These are phyloP conservation scores for Tuctoria greenei DNA, from an alignment of 176 grass and related monocot genomes.

Conservation along the genomic window DNA sequence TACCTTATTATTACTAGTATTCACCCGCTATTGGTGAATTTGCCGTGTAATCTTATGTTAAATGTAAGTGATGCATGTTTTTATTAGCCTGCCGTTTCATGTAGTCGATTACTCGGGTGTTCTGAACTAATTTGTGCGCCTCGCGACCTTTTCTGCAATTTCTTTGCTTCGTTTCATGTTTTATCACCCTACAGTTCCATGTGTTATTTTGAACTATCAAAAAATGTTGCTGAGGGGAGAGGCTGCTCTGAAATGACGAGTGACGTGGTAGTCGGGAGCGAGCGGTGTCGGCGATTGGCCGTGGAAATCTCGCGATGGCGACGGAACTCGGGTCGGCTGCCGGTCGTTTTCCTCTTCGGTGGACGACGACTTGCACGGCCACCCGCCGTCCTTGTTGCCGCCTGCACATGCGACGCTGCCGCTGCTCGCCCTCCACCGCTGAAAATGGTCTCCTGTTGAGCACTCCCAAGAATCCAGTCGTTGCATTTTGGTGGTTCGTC, in stretches of 20 bases:
- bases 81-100: neutral
- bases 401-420: neutral
- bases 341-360: constrained; percentile 18
- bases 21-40: constrained; percentile 41
- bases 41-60: constrained; percentile 23
- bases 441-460: neutral
- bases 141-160: neutral
- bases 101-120: neutral
- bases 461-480: neutral
- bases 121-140: too few species aligned
- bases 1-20: neutral
- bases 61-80: constrained; percentile 26
- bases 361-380: constrained; percentile 13
- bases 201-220: too few species aligned
- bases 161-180: too few species aligned
- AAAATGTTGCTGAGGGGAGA: too few species aligned
- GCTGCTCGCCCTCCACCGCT: neutral
- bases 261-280: neutral
- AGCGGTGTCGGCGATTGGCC: constrained; percentile 13
- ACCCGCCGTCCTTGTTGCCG: constrained; percentile 12
- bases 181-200: too few species aligned
- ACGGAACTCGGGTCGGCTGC: constrained; percentile 18
- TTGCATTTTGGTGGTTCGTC: neutral
- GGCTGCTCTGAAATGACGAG: too few species aligned
- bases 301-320: neutral